Base-by-base conservation (phyloP, 139 green algal genomes). In the Chlorella sp. region DNA sequence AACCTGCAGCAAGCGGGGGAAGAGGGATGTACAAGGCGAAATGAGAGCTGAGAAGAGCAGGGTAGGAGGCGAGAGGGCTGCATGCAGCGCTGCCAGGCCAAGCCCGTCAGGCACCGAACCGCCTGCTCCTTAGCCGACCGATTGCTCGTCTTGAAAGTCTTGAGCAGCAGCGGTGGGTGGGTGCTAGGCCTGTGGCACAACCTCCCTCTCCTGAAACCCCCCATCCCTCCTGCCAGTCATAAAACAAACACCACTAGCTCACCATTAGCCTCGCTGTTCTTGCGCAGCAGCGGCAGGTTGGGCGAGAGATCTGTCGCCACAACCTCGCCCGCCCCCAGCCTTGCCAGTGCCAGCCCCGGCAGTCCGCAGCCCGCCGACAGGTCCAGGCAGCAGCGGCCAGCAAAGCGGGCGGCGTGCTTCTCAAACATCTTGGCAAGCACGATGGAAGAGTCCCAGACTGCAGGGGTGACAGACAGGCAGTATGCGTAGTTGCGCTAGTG, bases 361-460 rank as follows among this genome's bases (percentile, higher is more conserved):
- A 97, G 92, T 42, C 95, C 95, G 37, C 94, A 96, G 68, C 95
- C 95, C 3, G 94, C 94, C 36, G 85, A 93, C 28, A 96, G 89
- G 75, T 97, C 95, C 53, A 96, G 85, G 84, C 93, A 94, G 28
- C 91, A 88, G 89, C 83, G 91, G 71, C 91, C 93, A 1, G 42
- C 48, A 18, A 88, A 75, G 34, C 81, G 40, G 2, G 42, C 0
- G 1, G 86, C 61, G 42, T 89, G 84, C 39, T 89, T 77, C 71
- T 94, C 93, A 85, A 96, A 87, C 39, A 88, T 91, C 88, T 96
- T 96, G 64, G 93, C 84, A 28, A 95, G 84, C 22, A 97, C 95
- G 48, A 96, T 97, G 87, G 66, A 89, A 40, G 88, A 94, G 90
- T 97, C 95, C 95, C 95, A 97, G 14, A 97, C 94, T 90, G 79